Evolutionary conservation across 805 yeast species (phyloP).

Genomic region (Saccharomycopsis fodiens): DNA sequence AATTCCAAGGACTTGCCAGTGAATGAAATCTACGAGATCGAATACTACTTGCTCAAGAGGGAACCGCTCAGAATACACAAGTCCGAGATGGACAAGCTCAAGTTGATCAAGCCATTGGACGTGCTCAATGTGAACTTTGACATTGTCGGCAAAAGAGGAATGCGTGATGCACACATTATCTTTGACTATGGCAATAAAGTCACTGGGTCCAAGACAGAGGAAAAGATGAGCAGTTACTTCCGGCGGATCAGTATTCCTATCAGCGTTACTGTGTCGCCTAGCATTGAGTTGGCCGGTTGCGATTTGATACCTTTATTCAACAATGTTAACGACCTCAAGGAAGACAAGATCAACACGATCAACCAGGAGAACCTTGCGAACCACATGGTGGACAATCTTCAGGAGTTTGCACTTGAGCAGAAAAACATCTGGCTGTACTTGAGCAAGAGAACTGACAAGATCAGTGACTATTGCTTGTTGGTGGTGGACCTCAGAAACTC

Average conservation of each 20-base stretch:
- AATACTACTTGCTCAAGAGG: constrained; percentile 52
- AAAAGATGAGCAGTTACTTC: constrained; percentile 29
- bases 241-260: constrained; percentile 63
- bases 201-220: constrained; percentile 21
- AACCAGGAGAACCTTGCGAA: constrained; percentile 26
- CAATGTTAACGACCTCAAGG: constrained; percentile 22
- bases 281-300: constrained; percentile 67
- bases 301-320: constrained; percentile 58
- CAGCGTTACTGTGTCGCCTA: constrained; percentile 59
- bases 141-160: constrained; percentile 65
- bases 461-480: constrained; percentile 52
- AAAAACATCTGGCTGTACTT: constrained; percentile 23
- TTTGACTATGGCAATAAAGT: constrained; percentile 52
- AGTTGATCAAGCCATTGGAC: constrained; percentile 27
- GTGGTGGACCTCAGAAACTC: constrained; percentile 74
- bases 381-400: constrained; percentile 8
- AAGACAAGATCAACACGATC: constrained; percentile 21
- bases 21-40: constrained; percentile 67
- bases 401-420: constrained; percentile 16
- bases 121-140: constrained; percentile 46
- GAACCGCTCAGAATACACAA: constrained; percentile 45
- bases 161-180: constrained; percentile 54
- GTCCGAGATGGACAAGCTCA: constrained; percentile 21
- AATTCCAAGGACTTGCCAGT: constrained; percentile 41
- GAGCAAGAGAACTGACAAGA: constrained; percentile 27